A percentile compares a stretch with the other conserved stretches of the same genome.
Evolutionary conservation across 129 eudicot species (phyloP).

Genomic region (Lactuca saligna): DNA sequence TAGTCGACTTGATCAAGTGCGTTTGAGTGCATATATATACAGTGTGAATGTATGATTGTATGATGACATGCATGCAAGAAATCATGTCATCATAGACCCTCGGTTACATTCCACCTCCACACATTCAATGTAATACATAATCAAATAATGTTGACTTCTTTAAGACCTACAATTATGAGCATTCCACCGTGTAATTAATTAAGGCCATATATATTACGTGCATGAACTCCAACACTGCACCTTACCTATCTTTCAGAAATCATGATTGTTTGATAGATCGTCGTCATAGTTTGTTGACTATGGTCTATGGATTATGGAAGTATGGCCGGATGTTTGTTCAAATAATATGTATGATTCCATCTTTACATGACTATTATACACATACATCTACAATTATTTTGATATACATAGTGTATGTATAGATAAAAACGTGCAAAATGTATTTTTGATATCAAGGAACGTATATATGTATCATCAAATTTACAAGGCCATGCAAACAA

Average conservation of each 20-base stretch:
- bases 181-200: not conserved
- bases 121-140: not conserved
- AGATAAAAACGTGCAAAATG: not conserved
- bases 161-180: not conserved
- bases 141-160: not conserved
- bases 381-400: not conserved
- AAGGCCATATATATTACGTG: not conserved
- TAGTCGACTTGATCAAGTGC: not conserved
- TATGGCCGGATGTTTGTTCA: not conserved
- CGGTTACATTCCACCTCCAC: not conserved
- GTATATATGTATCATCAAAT: slow-evolving; percentile 10
- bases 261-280: slow-evolving; percentile 9
- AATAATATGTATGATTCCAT: not conserved
- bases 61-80: not conserved
- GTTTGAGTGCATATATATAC: not conserved
- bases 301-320: too few relatives aligned
- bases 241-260: slow-evolving; percentile 5
- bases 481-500: slow-evolving; percentile 1
- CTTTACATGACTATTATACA: too few relatives aligned
- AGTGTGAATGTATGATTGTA: not conserved
- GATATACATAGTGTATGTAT: not conserved
- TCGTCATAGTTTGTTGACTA: slow-evolving; percentile 1
- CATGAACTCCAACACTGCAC: slow-evolving; percentile 3
- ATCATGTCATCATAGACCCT: not conserved
- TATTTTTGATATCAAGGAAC: not conserved